Evolutionary conservation across 2,329 filamentous ascomycete genomes (phyloP).

Genomic region (Fusarium sp.): DNA sequence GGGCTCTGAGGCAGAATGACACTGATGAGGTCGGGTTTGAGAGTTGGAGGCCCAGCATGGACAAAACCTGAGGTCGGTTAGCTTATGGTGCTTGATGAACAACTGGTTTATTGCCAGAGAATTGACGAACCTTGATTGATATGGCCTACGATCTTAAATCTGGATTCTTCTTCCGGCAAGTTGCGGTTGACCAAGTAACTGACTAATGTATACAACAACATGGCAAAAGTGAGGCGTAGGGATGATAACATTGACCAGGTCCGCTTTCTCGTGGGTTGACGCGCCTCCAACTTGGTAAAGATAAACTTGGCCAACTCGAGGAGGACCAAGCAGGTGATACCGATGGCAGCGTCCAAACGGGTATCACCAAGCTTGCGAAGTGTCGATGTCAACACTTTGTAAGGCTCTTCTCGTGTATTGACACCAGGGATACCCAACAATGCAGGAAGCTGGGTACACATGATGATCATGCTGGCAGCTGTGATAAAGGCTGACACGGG

Average conservation of each 20-base stretch:
- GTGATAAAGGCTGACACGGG: constrained; percentile 68
- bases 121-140: constrained; percentile 71
- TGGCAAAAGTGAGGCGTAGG: constrained; percentile 80
- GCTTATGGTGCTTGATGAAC: background rate
- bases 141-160: constrained; percentile 74
- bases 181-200: constrained; percentile 77
- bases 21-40: constrained; percentile 69
- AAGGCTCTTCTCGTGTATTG: constrained; percentile 62
- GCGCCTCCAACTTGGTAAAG: constrained; percentile 73
- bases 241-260: constrained; percentile 82
- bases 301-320: constrained; percentile 70
- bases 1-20: constrained; percentile 75
- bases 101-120: background rate
- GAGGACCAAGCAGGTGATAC: constrained; percentile 75
- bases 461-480: constrained; percentile 66
- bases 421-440: constrained; percentile 61
- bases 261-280: constrained; percentile 72
- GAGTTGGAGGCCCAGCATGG: constrained; percentile 61
- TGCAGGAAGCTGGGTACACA: constrained; percentile 62
- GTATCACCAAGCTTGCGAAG: constrained; percentile 59
- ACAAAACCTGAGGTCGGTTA: constrained; percentile 31
- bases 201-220: constrained; percentile 81
- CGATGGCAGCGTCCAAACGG: constrained; percentile 79
- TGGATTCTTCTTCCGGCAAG: constrained; percentile 60
- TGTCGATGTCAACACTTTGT: constrained; percentile 61